Evolutionary conservation across 805 yeast genomes (phyloP), one percentile per base, ranked within the genome.

Genomic region (Metschnikowia proteae): DNA sequence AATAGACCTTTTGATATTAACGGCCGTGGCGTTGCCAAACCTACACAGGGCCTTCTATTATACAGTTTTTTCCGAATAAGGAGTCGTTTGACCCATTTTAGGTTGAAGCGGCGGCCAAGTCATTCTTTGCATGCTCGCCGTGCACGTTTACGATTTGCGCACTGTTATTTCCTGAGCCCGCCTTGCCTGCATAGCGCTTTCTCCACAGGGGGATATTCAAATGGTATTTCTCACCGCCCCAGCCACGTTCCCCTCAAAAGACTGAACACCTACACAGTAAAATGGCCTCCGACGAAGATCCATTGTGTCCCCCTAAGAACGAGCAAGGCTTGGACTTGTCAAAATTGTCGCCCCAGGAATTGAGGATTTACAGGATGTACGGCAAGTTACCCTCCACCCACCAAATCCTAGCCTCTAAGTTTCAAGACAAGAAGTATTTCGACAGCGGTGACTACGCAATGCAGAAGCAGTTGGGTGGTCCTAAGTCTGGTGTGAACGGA

Each of bases 381-480:
- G 97, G 97, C 29, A 86, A 83, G 62, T 71, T 90, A 43, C 97
- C 97, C 25, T 79, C 90, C 27, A 84, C 81, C 49, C 83, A 84
- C 48, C 96, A 89, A 54, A 73, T 90, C 22, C 73, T 90, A 45
- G 77, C 85, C 45, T 80, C 84, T 52, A 88, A 86, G 63, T 71
- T 88, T 59, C 87, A 86, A 66, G 97, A 90, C 55, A 81, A 96
- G 59, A 91, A 89, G 71, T 90, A 86, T 66, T 91, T 90, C 61
- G 97, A 90, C 62, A 86, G 95, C 53, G 97, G 97, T 7, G 97
- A 90, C 67, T 90, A 90, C 66, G 96, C 96, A 8, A 79, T 90
- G 78, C 86, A 82, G 48, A 73, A 73, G 49, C 78, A 72, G 56
- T 56, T 67, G 30, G 76, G 72, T 5, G 62, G 61, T 5, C 55